phyloP scores from a whole-genome alignment of 768 basidiomycete species.

The Neoboletus subvelutipes region DNA sequence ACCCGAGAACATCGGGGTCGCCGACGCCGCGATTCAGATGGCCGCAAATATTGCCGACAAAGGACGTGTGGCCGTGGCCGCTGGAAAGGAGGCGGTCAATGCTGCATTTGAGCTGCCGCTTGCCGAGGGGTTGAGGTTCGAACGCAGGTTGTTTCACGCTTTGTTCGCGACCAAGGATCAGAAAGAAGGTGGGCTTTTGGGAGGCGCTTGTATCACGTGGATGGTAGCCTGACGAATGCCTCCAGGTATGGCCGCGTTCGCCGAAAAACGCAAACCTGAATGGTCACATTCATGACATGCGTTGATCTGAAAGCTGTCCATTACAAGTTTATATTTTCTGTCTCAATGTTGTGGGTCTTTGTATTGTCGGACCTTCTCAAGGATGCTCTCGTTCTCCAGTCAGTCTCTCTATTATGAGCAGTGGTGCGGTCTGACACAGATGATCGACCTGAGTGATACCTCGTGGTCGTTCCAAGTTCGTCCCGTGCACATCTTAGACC shows the following conservation, averaged over 20 bases:
- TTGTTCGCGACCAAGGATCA: constrained; percentile 93
- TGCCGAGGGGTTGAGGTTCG: constrained; percentile 80
- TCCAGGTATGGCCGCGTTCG: constrained; percentile 91
- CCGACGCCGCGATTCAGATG: constrained; percentile 82
- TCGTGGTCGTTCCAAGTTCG: background rate
- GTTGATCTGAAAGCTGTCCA: background rate
- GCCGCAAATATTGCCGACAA: constrained; percentile 79
- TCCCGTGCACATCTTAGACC: background rate
- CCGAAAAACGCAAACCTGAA: constrained; percentile 85
- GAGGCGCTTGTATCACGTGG: background rate
- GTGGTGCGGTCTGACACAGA: background rate
- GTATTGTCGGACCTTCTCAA: too few species aligned
- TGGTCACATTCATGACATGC: constrained; percentile 57
- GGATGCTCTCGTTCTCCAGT: background rate
- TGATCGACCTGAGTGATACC: background rate
- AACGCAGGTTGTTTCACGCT: constrained; percentile 86
- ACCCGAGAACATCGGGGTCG: constrained; percentile 73
- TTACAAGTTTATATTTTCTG: background rate
- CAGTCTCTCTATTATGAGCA: background rate
- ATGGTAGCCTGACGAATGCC: constrained; percentile 1
- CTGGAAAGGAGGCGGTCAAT: constrained; percentile 93
- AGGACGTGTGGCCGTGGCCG: constrained; percentile 78
- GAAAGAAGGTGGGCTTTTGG: constrained; percentile 74
- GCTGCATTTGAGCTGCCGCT: constrained; percentile 85
- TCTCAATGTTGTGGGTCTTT: too few species aligned